phyloP scores from a whole-genome alignment of 2,329 filamentous ascomycete genomes.

The Colletotrichum theobromicola region DNA sequence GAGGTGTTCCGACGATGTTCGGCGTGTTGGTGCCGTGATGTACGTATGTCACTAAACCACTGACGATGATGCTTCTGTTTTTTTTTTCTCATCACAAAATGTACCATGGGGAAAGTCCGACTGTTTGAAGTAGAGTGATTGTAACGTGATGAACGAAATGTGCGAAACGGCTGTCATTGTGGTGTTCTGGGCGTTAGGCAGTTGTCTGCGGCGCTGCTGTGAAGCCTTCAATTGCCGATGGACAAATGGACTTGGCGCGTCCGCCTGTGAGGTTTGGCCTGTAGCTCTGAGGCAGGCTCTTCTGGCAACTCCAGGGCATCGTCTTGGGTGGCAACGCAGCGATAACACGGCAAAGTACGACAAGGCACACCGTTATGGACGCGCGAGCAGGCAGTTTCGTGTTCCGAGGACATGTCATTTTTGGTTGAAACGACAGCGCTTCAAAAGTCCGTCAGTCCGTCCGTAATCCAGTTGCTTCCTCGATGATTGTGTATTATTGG shows the following conservation, averaged over 20 bases:
- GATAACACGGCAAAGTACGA: not conserved
- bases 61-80: too few species aligned
- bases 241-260: not conserved
- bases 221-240: not conserved
- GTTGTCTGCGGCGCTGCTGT: not conserved
- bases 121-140: not conserved
- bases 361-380: not conserved
- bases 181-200: not conserved
- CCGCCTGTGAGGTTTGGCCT: not conserved
- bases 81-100: not conserved
- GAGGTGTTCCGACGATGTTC: not conserved
- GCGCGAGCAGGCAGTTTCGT: not conserved
- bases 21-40: not conserved
- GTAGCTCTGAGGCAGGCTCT: not conserved
- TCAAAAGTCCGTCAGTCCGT: not conserved
- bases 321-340: not conserved
- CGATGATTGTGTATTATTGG: not conserved
- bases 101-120: fast-evolving
- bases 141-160: fast-evolving
- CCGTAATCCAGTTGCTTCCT: not conserved
- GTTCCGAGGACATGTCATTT: not conserved
- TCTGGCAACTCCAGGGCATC: not conserved
- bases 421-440: not conserved
- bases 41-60: not conserved
- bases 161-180: not conserved